These are phyloP conservation scores for Aspergillus quadrilineatus DNA, from an alignment of 2,329 filamentous ascomycete genomes.

Conservation along the genomic window DNA sequence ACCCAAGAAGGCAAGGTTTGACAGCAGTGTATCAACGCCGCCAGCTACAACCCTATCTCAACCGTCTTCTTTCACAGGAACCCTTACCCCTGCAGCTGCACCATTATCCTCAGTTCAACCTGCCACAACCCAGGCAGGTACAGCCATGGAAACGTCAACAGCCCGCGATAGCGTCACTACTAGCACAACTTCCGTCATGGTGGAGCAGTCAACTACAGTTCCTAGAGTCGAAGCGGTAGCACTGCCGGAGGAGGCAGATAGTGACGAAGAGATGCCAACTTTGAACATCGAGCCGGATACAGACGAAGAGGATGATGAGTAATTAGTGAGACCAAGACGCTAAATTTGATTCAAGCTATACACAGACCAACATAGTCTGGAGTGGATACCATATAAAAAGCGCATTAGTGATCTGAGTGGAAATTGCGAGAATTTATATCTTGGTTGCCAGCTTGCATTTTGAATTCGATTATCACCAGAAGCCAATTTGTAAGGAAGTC, in stretches of 20 bases:
- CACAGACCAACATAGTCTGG: too few relatives aligned
- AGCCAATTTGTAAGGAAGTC: too few relatives aligned
- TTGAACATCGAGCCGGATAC: conserved; percentile 50
- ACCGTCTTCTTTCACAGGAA: not conserved
- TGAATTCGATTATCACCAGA: too few relatives aligned
- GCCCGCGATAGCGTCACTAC: conserved; percentile 8
- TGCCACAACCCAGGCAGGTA: conserved; percentile 9
- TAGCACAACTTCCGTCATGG: not conserved
- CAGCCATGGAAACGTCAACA: conserved; percentile 1
- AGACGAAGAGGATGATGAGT: conserved; percentile 45
- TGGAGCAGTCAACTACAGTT: conserved; percentile 10
- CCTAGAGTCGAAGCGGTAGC: conserved; percentile 8
- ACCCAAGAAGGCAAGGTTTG: conserved; percentile 35
- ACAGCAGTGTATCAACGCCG: conserved; percentile 16
- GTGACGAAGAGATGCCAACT: conserved; percentile 51
- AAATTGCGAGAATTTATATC: too few relatives aligned
- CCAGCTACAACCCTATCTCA: conserved; percentile 8
- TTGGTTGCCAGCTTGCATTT: too few relatives aligned
- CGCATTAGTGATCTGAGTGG: too few relatives aligned
- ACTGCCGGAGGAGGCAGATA: conserved; percentile 38
- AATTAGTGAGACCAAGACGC: conserved; percentile 27
- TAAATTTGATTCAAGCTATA: not conserved
- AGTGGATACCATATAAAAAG: too few relatives aligned
- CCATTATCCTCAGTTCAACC: conserved; percentile 12
- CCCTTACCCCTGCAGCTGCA: conserved; percentile 17